These are phyloP conservation scores for Globisporangium irregulare DNA, from an alignment of 352 stramenopile genomes.

Conservation along the genomic window DNA sequence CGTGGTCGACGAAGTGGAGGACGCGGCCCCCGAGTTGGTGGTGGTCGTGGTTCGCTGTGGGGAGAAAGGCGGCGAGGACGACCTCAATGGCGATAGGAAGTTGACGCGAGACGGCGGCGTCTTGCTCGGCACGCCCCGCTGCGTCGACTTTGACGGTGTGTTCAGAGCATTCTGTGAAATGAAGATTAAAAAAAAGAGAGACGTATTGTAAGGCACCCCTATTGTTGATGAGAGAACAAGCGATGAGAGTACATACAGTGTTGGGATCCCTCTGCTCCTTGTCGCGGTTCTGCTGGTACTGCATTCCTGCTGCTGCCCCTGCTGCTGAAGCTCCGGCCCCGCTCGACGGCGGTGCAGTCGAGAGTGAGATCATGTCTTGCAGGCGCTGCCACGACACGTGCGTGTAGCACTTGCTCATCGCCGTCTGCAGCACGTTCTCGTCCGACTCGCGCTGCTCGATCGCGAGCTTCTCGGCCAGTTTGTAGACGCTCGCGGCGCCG, in stretches of 20 bases:
- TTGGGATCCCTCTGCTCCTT: constrained; percentile 2
- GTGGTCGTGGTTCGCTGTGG: constrained; percentile 16
- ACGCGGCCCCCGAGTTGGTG: constrained; percentile 17
- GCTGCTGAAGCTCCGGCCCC: neutral
- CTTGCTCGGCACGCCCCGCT: neutral
- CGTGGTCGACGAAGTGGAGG: constrained; percentile 20
- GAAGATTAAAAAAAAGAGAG: neutral
- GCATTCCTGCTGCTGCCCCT: neutral
- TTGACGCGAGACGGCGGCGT: neutral
- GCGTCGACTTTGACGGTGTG: constrained; percentile 9
- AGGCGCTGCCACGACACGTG: constrained; percentile 33
- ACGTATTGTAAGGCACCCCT: neutral
- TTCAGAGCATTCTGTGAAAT: neutral
- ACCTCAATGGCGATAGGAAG: constrained; percentile 11
- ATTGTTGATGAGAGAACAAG: neutral
- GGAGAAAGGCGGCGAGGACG: constrained; percentile 13
- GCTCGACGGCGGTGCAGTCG: neutral
- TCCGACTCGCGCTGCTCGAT: constrained; percentile 29
- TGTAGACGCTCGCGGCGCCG: constrained; percentile 28
- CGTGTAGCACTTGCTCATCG: constrained; percentile 39
- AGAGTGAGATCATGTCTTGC: constrained; percentile 25
- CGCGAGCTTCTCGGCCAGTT: constrained; percentile 21
- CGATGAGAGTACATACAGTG: neutral
- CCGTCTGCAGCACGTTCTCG: constrained; percentile 32
- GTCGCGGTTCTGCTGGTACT: neutral